Base-by-base conservation (phyloP, 2,329 filamentous ascomycete genomes). In the Exophiala alcalophila region DNA sequence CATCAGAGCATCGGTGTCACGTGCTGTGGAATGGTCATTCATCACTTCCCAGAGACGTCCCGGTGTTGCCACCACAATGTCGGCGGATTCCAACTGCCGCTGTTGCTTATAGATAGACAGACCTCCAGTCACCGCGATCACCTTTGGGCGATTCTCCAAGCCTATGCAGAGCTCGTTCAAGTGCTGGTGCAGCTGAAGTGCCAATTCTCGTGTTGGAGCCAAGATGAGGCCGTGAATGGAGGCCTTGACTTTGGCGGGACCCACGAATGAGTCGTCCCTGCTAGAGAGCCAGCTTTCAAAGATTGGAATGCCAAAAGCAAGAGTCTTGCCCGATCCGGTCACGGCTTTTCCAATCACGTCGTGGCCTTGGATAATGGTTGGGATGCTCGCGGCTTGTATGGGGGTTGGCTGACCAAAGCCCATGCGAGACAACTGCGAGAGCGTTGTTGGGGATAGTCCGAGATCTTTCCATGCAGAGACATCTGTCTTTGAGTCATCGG, bases 301-400 rank as follows among this genome's bases (percentile, higher is more conserved):
- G 42, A 98, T 92, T 0, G 92, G 92, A 50, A 98, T 89, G 1
- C 84, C 88, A 64, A 95, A 98, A 0, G 92, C 91, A 30, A 98
- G 71, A 0, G 92, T 98, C 68, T 98, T 98, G 56, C 92, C 92
- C 10, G 92, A 97, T 53, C 92, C 92, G 0, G 92, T 98, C 8
- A 91, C 84, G 2, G 92, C 92, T 68, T 98, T 98, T 28, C 92
- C 92, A 52, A 98, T 85, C 11, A 97, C 84, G 64, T 98, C 91
- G 61, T 86, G 85, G 0, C 91, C 91, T 4, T 80, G 78, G 14
- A 91, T 62, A 31, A 96, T 86, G 39, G 86, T 77, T 0, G 92
- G 90, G 55, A 98, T 94, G 1, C 86, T 74, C 23, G 80, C 74
- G 14, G 73, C 67, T 62, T 98, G 92, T 44, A 98, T 95, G 0